These are phyloP conservation scores for Yamagishiella unicocca DNA, from an alignment of 139 green algal genomes.

Conservation along the genomic window DNA sequence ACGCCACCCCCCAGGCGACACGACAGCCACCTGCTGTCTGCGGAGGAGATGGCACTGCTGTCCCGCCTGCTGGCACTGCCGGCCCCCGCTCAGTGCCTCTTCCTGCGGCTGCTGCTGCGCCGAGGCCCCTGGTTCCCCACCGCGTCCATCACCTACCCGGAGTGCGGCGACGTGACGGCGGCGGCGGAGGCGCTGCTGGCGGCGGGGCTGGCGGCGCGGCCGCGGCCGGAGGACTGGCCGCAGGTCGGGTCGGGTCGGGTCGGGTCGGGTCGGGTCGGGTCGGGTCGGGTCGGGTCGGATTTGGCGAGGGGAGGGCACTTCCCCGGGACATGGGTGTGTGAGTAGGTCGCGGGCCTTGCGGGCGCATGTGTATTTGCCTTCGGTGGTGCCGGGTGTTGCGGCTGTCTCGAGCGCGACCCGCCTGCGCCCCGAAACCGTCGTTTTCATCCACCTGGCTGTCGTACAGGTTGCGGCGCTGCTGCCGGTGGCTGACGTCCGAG, in stretches of 20 bases:
- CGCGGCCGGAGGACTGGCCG: conserved; percentile 23
- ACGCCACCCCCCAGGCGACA: conserved; percentile 9
- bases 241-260: neutral
- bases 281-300: too few relatives aligned
- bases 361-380: too few relatives aligned
- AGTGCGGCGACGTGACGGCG: conserved; percentile 27
- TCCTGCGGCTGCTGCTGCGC: conserved; percentile 52
- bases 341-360: too few relatives aligned
- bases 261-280: neutral
- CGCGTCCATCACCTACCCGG: conserved; percentile 7
- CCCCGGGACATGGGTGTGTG: too few relatives aligned
- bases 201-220: conserved; percentile 12
- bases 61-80: neutral
- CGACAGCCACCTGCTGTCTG: conserved; percentile 41
- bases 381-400: too few relatives aligned
- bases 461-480: conserved; percentile 32
- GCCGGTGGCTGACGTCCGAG: neutral
- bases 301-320: too few relatives aligned
- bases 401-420: too few relatives aligned
- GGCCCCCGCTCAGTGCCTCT: conserved; percentile 1
- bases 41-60: conserved; percentile 8
- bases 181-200: conserved; percentile 26
- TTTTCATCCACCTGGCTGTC: too few relatives aligned
- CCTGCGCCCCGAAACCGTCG: too few relatives aligned
- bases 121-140: conserved; percentile 46